Evolutionary conservation across 2,329 filamentous ascomycete species (phyloP).

Genomic region (Neonectria neomacrospora): DNA sequence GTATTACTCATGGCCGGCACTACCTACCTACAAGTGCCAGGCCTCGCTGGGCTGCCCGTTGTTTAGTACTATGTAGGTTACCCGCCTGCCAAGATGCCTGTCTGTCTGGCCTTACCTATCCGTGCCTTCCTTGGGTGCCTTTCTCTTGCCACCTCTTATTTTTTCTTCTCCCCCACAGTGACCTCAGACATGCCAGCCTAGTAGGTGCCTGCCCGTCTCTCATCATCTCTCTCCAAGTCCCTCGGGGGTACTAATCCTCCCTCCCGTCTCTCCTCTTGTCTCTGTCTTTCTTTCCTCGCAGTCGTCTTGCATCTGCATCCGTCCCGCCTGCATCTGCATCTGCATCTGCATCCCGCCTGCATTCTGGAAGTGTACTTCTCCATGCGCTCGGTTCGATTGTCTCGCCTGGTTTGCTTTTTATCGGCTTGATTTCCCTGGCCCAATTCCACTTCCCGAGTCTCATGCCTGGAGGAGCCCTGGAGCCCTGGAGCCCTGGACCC

Average conservation of each 20-base stretch:
- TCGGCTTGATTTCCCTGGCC: neutral
- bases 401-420: neutral
- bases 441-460: too few species aligned
- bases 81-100: too few species aligned
- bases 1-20: too few species aligned
- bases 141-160: constrained; percentile 14
- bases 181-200: constrained; percentile 21
- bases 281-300: constrained; percentile 9
- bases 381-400: neutral
- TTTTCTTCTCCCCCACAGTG: constrained; percentile 22
- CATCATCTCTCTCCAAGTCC: constrained; percentile 3
- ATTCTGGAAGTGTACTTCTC: too few species aligned
- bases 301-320: neutral
- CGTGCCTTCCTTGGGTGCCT: neutral
- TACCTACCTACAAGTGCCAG: too few species aligned
- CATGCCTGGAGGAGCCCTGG: neutral
- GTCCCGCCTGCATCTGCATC: neutral
- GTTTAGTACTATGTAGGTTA: too few species aligned
- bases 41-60: too few species aligned
- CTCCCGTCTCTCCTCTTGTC: constrained; percentile 19
- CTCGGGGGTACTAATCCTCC: neutral
- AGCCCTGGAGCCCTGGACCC: neutral
- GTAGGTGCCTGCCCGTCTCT: neutral
- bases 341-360: neutral
- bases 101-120: too few species aligned